Base-by-base conservation (phyloP, 2,329 filamentous ascomycete genomes). In the Macrophomina tecta region DNA sequence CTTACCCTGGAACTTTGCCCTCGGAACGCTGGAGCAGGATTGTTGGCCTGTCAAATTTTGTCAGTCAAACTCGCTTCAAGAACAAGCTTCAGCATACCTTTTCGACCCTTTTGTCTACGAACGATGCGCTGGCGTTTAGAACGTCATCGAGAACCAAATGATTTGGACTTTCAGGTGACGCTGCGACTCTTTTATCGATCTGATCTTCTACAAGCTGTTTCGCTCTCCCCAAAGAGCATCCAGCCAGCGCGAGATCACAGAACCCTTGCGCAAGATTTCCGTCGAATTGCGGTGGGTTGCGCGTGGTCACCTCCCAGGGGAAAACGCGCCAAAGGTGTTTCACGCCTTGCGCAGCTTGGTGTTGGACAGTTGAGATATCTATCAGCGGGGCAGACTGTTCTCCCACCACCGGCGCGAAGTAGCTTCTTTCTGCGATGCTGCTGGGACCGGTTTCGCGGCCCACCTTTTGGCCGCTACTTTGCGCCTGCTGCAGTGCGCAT, bases 251-350 rank as follows among this genome's bases (percentile, higher is more conserved):
- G 32, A 62, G 58, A 16, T 49, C 11, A 30, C 9, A 23, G n/a
- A 62, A 28, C n/a, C 34, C 36, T 30, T 34, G 46, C 42, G 49
- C 32, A 12, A 62, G 45, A 48, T 14, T 12, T 16, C n/a, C 32
- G 14, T 38, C 7, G 32, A 62, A 49, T 38, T 30, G 45, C 45
- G 30, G 30, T 23, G 58, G 58, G 9, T 32, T 49, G 7, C 34
- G 4, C 4, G 58, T 38, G n/a, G 18, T 61, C 12, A 30, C 45
- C n/a, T 62, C 58, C 58, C 58, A 62, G 14, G 58, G 58, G 14
- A 38, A 62, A 14, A 49, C 16, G 16, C 32, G 40, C 58, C 58
- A 62, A 11, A 18, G 2, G n/a, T 1, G 8, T 16, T 62, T 62
- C 4, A 62, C 28, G 7, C 11, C n/a, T 48, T 28, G 30, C 23